Base-by-base conservation (phyloP, 106 monocot species). In the Acorus gramineus region DNA sequence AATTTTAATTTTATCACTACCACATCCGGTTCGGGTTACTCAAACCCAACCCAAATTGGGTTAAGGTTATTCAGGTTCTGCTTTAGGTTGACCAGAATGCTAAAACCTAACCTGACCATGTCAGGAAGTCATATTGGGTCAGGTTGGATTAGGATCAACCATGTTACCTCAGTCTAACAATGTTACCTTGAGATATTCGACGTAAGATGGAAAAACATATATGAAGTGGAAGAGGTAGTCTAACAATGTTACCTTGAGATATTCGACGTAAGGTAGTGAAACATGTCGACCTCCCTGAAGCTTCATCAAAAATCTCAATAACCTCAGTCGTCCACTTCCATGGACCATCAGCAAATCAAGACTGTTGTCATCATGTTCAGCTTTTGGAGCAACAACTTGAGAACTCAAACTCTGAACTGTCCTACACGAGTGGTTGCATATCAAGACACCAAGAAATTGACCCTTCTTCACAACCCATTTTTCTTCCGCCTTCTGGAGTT, bases 361-460 rank as follows among this genome's bases (percentile, higher is more conserved):
- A 71, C 61, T 74, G 50, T 74, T 73, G 55, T 98, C 96, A 71
- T 98, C 85, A 65, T 91, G 91, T 60, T 69, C 72, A 62, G 96
- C 87, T 53, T 73, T 81, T 66, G 96, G 96, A 43, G 96, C 96
- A 56, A 91, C 61, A 67, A 98, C 85, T 47, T 91, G 91, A 61
- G 83, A 85, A 65, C 79, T 81, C 58, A 86, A 76, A 59, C 95
- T 86, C 66, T 91, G 96, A 42, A 88, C 96, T 28, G 96, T 91
- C 70, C 67, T 85, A 79, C 96, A 98, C 2, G 84, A 78, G 68
- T 98, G 96, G 64, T 98, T 98, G 74, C 96, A 98, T 6, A 82
- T 80, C 56, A 98, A 67, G 44, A 98, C 46, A n/a, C 87, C 96
- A 55, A 98, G 68, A 69, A 85, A 91, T 49, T 70, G 46, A 14